Evolutionary conservation across 1,139 yeast species (phyloP), one percentile per base, ranked within the genome.

Genomic region (Pichia sp.): DNA sequence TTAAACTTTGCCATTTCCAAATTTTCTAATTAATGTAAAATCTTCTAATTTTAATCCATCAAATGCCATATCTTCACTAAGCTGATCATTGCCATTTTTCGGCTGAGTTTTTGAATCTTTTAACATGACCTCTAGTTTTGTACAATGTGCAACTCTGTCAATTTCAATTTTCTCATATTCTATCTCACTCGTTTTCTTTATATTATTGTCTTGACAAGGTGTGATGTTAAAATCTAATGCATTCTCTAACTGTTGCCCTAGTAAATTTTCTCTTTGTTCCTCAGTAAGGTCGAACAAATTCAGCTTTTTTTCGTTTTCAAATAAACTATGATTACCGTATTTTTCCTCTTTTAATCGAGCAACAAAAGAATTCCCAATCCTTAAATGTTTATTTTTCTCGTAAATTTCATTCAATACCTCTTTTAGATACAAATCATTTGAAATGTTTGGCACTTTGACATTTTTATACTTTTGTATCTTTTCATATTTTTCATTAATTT

Each of bases 31-130:
- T 3, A 41, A 42, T 22, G 52, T 50, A 35, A 47, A 53, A 42
- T 55, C 58, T 4, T 44, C 40, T 6, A 34, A 24, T 28, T 51
- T 42, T 20, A 55, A 45, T 3, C 55, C 57, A 11, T 44, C 45
- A 39, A 52, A 54, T 20, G 46, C 46, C 20, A 39, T 26, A 8
- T 39, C 37, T 11, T 45, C 51, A 27, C 45, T 32, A 28, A 37
- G 16, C 4, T 24, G 26, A 25, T 11, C 9, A 32, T 31, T 5
- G 20, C 16, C 8, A 16, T 37, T 2, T 30, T 26, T 40, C 45
- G 29, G 12, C 9, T 11, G 23, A 27, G 4, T 39, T 38, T 43
- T 31, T 4, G 44, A 22, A 8, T 30, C 37, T 10, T 35, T 37
- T 4, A 51, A 30, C 51, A 53, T 50, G 9, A 38, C 43, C 6